A percentile compares a stretch with the other conserved stretches of the same genome.
These are phyloP conservation scores for Hericium erinaceus DNA, from an alignment of 768 basidiomycete species.

Conservation along the genomic window DNA sequence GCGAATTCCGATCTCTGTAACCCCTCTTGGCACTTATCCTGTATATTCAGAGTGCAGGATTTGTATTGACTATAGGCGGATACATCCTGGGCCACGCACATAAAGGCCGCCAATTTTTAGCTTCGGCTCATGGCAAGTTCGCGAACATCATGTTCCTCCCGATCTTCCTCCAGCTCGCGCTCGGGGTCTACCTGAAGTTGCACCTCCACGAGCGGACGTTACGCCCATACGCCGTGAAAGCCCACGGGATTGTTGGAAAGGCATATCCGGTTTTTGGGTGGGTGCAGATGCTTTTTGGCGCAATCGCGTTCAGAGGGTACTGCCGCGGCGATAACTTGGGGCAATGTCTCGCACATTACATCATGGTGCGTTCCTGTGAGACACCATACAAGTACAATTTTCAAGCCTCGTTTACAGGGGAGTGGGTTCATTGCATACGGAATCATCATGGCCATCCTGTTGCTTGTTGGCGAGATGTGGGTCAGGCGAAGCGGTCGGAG, in stretches of 20 bases:
- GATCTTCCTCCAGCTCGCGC: conserved; percentile 51
- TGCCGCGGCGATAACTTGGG: conserved; percentile 71
- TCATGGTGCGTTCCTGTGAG: conserved; percentile 41
- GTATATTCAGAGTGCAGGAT: conserved; percentile 44
- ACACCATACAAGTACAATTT: background rate
- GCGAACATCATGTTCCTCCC: conserved; percentile 59
- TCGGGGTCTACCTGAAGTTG: conserved; percentile 87
- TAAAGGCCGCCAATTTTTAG: conserved; percentile 65
- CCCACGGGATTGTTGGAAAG: conserved; percentile 78
- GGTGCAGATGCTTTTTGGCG: conserved; percentile 85
- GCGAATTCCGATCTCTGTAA: conserved; percentile 7
- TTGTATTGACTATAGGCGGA: conserved; percentile 61
- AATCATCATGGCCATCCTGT: conserved; percentile 66
- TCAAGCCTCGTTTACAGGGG: conserved; percentile 32
- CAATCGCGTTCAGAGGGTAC: conserved; percentile 62
- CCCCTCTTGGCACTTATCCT: background rate
- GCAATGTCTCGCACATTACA: conserved; percentile 85
- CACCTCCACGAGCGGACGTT: conserved; percentile 76
- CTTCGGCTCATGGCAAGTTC: conserved; percentile 63
- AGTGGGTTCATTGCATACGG: conserved; percentile 88
- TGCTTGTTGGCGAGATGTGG: conserved; percentile 75
- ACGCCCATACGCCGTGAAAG: conserved; percentile 59
- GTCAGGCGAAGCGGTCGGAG: conserved; percentile 57
- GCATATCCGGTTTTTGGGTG: conserved; percentile 79
- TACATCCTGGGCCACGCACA: conserved; percentile 85